Conservation (phyloP, 2,329 filamentous ascomycete genomes). For the Aspergillus fructus region DNA sequence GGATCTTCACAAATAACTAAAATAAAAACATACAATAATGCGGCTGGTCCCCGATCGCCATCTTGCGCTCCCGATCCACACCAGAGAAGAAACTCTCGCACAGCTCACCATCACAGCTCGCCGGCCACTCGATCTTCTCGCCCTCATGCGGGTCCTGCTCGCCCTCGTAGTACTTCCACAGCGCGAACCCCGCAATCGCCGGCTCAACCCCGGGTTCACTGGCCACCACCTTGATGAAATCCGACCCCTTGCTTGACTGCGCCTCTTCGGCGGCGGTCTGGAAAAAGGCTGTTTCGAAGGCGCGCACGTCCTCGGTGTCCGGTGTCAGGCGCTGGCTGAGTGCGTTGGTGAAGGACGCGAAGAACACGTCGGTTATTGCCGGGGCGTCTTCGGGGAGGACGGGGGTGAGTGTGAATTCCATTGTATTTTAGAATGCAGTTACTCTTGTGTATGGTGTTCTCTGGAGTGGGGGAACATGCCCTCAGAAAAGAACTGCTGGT, state of each 20-base stretch:
- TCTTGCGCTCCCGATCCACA: neutral
- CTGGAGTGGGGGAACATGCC: too few species aligned
- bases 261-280: neutral
- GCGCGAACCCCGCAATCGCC: conserved; percentile 7
- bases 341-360: neutral
- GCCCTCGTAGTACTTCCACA: conserved; percentile 3
- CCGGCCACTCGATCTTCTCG: neutral
- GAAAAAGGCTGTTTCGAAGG: conserved; percentile 4
- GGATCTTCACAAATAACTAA: neutral
- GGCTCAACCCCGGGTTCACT: neutral
- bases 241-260: neutral
- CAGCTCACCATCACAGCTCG: conserved; percentile 6
- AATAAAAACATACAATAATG: conserved; percentile 9
- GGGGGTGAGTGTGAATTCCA: neutral
- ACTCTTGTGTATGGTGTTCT: too few species aligned
- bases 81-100: conserved; percentile 8
- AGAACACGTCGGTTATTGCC: neutral
- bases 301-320: conserved; percentile 3
- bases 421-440: too few species aligned
- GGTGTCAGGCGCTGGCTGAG: conserved; percentile 13
- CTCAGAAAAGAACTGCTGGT: too few species aligned
- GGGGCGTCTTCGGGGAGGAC: neutral
- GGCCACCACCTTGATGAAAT: conserved; percentile 7
- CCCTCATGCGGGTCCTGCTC: neutral
- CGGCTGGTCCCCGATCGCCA: conserved; percentile 1